Conservation (phyloP, 208 protist genomes). For the Leishmania arabica region DNA sequence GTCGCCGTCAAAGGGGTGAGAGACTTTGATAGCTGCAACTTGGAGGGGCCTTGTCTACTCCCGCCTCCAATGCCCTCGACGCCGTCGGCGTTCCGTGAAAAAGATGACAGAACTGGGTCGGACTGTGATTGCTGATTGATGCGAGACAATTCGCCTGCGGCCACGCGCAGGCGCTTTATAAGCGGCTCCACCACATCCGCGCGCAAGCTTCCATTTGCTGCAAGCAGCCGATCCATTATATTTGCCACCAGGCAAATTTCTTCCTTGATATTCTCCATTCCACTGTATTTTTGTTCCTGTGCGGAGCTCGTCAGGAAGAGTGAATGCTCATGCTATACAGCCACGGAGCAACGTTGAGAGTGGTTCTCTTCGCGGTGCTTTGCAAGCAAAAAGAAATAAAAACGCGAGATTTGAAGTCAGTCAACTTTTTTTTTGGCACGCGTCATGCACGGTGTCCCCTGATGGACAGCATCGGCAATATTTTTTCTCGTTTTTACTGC, state of each 20-base stretch:
- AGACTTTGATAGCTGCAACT: not conserved
- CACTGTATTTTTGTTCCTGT: not conserved
- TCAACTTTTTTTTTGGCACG: not conserved
- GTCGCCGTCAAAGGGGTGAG: not conserved
- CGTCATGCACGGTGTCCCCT: not conserved
- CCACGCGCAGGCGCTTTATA: constrained; percentile 38
- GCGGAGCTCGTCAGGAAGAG: not conserved
- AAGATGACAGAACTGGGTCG: not conserved
- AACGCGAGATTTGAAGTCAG: not conserved
- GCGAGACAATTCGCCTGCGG: constrained; percentile 20
- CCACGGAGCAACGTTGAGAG: not conserved
- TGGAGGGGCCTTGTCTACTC: not conserved
- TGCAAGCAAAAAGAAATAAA: not conserved
- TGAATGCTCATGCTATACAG: too few species aligned
- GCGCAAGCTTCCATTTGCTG: constrained; percentile 30
- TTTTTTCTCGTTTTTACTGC: not conserved
- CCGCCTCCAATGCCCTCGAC: not conserved
- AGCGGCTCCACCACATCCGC: constrained; percentile 49
- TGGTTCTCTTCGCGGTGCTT: too few species aligned
- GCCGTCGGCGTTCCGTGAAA: not conserved
- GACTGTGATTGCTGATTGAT: not conserved
- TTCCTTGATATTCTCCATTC: constrained; percentile 29
- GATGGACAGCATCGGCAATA: not conserved
- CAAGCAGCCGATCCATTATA: constrained; percentile 60
- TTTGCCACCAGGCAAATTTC: constrained; percentile 62